Base-by-base conservation (phyloP, 352 stramenopile species). In the Phytophthora capsici region DNA sequence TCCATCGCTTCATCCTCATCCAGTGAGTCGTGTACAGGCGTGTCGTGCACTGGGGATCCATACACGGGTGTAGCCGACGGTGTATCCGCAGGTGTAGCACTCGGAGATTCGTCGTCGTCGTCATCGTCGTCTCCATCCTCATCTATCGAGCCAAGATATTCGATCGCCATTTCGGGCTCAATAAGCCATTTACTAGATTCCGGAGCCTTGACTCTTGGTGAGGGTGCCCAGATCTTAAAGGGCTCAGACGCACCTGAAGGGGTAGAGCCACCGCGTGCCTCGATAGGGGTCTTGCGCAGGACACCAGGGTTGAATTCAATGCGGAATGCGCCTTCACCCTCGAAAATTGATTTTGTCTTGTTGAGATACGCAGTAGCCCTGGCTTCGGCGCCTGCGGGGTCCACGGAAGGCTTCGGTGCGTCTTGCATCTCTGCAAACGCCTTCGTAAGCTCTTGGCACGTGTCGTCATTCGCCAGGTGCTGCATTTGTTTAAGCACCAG, bases 401-500 rank as follows among this genome's bases (percentile, higher is more conserved):
- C 64, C 26, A 72, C 54, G 16, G 77, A 71, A 2, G 73, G 47
- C 12, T 71, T 55, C 19, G 56, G 52, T 34, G 78, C 50, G 19
- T 64, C 65, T 36, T 82, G 70, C 36, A 90, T 63, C 30, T 93
- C 84, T 2, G 49, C 66, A 66, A 92, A 94, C 10, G 88, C 66
- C 73, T 90, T 91, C 22, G 81, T 73, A n/a, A 96, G 65, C 48
- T 94, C 84, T 60, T 90, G 78, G 52, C 83, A 91, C 13, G 80
- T 91, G 32, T 94, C 86, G 63, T 96, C 88, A 22, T 78, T 89
- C 10, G 84, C 80, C 45, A 96, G 43, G 53, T 92, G 78, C 67
- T 96, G 89, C 83, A 97, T 91, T 55, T 97, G 90, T 75, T 97
- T 96, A 34, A 95, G 78, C 43, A 96, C 76, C 12, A 84, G 75